Evolutionary conservation across 73 alveolate species (phyloP).

Genomic region (Tetrahymena thermophila): DNA sequence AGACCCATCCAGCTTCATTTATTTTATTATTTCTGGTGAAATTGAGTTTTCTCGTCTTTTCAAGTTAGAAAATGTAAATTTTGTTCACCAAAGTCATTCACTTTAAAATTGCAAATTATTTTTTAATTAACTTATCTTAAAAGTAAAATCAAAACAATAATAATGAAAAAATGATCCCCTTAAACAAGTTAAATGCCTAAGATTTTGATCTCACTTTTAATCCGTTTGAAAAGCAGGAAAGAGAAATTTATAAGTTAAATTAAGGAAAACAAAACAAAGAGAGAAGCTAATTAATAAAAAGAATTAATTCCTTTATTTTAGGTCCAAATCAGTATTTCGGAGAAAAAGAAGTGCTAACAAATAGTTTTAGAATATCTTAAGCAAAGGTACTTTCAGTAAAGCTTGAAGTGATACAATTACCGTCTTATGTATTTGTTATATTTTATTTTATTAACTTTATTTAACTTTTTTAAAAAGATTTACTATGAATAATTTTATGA

Average conservation of each 20-base stretch:
- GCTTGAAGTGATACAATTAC: neutral
- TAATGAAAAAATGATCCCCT: neutral
- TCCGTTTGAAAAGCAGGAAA: neutral
- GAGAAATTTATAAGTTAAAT: neutral
- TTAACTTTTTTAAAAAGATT: neutral
- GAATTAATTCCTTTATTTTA: neutral
- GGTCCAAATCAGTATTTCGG: neutral
- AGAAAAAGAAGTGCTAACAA: neutral
- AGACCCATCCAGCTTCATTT: neutral
- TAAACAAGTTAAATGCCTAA: neutral
- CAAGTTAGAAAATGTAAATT: neutral
- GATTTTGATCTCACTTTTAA: neutral
- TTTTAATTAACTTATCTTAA: neutral
- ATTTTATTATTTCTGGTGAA: neutral
- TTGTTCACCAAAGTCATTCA: neutral
- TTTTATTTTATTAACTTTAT: neutral
- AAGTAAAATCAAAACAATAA: neutral
- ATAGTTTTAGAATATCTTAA: neutral
- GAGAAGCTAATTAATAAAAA: neutral
- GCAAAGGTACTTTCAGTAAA: neutral
- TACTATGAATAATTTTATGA: neutral
- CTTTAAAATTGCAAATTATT: too few relatives aligned
- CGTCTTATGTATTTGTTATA: neutral
- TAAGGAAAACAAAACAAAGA: neutral
- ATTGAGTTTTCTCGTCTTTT: neutral